Evolutionary conservation across 352 stramenopile species (phyloP), one percentile per base, ranked within the genome.

Genomic region (Phytophthora agathidicida): DNA sequence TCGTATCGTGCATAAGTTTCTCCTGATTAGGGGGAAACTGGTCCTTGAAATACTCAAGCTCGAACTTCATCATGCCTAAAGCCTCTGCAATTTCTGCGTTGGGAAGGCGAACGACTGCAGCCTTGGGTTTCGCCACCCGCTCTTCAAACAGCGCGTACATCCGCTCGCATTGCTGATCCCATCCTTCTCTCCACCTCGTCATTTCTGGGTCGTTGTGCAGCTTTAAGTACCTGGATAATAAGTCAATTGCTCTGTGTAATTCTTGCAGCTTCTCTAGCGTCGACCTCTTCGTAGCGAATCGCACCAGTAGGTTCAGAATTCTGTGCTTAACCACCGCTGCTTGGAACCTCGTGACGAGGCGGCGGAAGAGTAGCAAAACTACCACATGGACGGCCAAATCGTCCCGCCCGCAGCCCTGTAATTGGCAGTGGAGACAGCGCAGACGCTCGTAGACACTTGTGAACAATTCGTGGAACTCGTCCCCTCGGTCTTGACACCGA

Each of bases 51-150:
- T 44, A 68, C 2, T 53, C 43, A 4, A 68, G 27, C 35, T 75
- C 65, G 32, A 62, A 71, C 35, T 68, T 65, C 20, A 68, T 46
- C 3, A 68, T 59, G 3, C 30, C 60, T 39, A 68, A 38, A 3
- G 50, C 55, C 39, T 68, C 52, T 7, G 48, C 53, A 3, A 68
- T 49, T 35, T 58, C 10, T 0, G 45, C 28, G 11, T 53, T 53
- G 0, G 39, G 14, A 7, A 68, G 37, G 0, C 27, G 13, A 26
- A 8, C 5, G 16, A 64, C 38, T 5, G 35, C 47, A 2, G 35
- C 3, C 5, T 55, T 23, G 1, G 52, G 60, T 7, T 68, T 37
- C 10, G 35, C 17, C 19, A 68, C 44, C 1, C 38, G 37, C 0
- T 7, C 5, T 20, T 16, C 14, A 8, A 64, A 64, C 16, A 20